Evolutionary conservation across 495 filamentous ascomycete genomes (phyloP).

Genomic region (Aspergillus biplanus): DNA sequence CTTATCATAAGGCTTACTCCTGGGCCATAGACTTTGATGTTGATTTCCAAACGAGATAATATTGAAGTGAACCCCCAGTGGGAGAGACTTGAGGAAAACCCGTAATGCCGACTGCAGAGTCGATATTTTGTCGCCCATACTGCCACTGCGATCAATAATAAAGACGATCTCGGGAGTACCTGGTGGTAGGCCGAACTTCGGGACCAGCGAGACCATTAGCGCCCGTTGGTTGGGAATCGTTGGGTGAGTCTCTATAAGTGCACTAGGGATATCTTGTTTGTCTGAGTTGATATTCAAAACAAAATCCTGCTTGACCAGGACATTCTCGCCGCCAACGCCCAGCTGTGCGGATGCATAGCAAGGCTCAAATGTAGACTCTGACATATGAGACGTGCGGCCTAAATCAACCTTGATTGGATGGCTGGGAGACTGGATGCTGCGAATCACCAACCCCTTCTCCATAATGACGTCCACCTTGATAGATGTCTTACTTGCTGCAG

Average conservation of each 20-base stretch:
- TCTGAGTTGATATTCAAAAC: constrained; percentile 59
- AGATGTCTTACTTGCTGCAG: background rate
- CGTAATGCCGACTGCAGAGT: constrained; percentile 61
- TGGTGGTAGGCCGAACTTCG: constrained; percentile 61
- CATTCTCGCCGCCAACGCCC: constrained; percentile 6
- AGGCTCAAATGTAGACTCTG: constrained; percentile 49
- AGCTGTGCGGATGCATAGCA: constrained; percentile 64
- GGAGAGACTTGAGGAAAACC: constrained; percentile 72
- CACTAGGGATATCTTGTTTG: constrained; percentile 58
- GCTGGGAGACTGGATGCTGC: constrained; percentile 63
- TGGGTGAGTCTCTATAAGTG: constrained; percentile 65
- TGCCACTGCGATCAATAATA: constrained; percentile 68
- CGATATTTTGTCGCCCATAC: constrained; percentile 61
- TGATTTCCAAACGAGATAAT: constrained; percentile 69
- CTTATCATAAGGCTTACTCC: constrained; percentile 58
- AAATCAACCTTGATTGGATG: constrained; percentile 67
- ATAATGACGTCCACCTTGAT: constrained; percentile 7
- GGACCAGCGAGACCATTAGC: constrained; percentile 68
- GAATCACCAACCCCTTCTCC: constrained; percentile 21
- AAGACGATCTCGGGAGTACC: constrained; percentile 68
- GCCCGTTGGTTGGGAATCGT: constrained; percentile 62
- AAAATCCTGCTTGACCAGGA: constrained; percentile 43
- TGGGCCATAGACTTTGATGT: constrained; percentile 60
- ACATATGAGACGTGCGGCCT: constrained; percentile 55
- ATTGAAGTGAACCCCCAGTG: constrained; percentile 70